Conservation (phyloP, 2,329 filamentous ascomycete species). For the Domatiomyces globalis region DNA sequence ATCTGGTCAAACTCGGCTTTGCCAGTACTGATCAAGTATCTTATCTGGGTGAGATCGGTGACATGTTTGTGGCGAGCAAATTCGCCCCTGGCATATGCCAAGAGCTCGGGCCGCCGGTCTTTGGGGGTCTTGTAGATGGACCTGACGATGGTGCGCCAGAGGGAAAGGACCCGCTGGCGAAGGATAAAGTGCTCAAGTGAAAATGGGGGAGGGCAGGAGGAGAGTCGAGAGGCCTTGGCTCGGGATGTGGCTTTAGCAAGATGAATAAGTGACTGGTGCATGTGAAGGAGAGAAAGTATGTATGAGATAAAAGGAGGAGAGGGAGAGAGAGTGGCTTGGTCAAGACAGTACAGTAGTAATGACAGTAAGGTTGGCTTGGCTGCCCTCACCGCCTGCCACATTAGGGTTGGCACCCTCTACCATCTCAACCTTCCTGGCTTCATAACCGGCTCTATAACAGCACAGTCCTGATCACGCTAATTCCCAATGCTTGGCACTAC, state of each 20-base stretch:
- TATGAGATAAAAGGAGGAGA: neutral
- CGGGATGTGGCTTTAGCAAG: neutral
- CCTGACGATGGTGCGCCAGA: conserved; percentile 31
- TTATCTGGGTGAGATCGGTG: conserved; percentile 30
- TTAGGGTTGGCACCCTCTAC: too few relatives aligned
- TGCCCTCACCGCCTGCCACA: too few relatives aligned
- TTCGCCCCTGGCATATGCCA: conserved; percentile 30
- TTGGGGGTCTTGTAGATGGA: conserved; percentile 26
- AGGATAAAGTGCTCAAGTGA: conserved; percentile 27
- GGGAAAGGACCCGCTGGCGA: conserved; percentile 28
- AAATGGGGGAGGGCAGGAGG: conserved; percentile 3
- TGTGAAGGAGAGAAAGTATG: neutral
- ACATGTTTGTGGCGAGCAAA: conserved; percentile 31
- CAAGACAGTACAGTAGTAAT: too few relatives aligned
- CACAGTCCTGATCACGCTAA: too few relatives aligned
- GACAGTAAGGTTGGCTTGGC: too few relatives aligned
- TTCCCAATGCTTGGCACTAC: too few relatives aligned
- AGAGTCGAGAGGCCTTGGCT: neutral
- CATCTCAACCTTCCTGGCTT: too few relatives aligned
- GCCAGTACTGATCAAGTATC: conserved; percentile 34
- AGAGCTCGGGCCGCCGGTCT: conserved; percentile 29
- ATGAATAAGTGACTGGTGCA: neutral
- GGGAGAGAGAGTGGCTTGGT: neutral
- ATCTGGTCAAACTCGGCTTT: conserved; percentile 35
- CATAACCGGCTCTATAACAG: too few relatives aligned